Evolutionary conservation across 331 rosid species (phyloP).

Genomic region (Phaseolus coccineus): DNA sequence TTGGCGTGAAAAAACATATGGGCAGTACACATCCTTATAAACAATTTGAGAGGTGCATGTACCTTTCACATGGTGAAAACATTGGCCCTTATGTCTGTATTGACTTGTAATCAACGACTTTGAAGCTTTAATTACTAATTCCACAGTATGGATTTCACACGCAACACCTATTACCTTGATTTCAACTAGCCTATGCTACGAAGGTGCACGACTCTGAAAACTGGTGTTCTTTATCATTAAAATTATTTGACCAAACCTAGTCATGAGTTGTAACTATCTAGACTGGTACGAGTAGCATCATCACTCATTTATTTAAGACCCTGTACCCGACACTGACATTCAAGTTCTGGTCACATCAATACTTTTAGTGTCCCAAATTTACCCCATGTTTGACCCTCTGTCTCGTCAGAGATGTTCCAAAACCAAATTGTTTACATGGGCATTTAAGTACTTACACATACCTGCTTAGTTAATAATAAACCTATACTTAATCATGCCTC

Average conservation of each 20-base stretch:
- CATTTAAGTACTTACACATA: background rate
- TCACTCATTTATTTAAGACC: background rate
- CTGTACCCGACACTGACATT: background rate
- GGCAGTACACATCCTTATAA: background rate
- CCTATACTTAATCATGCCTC: background rate
- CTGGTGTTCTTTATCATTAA: background rate
- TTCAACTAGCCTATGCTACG: background rate
- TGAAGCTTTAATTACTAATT: background rate
- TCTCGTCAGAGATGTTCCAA: background rate
- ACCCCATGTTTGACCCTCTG: background rate
- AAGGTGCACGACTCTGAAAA: background rate
- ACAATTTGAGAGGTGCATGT: background rate
- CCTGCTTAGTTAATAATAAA: too few species aligned
- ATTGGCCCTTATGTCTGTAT: background rate
- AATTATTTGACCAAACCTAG: background rate
- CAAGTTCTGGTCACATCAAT: background rate
- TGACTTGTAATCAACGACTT: background rate
- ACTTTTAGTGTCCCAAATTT: background rate
- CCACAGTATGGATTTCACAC: background rate
- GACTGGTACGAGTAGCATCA: conserved; percentile 9
- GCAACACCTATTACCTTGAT: background rate
- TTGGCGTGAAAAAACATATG: background rate
- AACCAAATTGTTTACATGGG: background rate
- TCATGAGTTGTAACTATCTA: background rate
- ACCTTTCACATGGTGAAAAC: background rate